Base-by-base conservation (phyloP, 192 early-diverging fungal genomes). In the Gamsiella multidivaricata region DNA sequence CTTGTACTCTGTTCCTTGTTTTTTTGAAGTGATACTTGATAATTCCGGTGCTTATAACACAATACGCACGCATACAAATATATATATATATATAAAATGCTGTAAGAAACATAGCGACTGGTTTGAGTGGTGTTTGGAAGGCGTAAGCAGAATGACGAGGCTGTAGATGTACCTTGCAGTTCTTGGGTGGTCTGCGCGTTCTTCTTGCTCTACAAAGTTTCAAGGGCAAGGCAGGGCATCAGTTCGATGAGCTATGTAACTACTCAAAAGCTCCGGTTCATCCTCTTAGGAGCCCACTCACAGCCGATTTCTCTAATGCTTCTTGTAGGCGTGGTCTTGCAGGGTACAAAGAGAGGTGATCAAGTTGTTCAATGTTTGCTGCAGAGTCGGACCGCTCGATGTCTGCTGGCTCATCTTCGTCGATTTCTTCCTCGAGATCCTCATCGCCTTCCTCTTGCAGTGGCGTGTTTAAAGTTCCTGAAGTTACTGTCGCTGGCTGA, bases 311-410 rank as follows among this genome's bases (percentile, higher is more conserved):
- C n/a, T 61, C 72, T 28, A 76, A 5, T 4, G 72, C 72, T 28
- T 78, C 74, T 2, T 69, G 65, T 14, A 78, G 25, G 1, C 60
- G 51, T 3, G 66, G 74, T n/a, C 54, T 75, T 15, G 14, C 58
- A 7, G 23, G 22, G 3, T 56, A 17, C 42, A 43, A 25, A 12
- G 26, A 3, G 22, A 33, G 29, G 33, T 4, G 5, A 5, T 31
- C 20, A n/a, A n/a, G n/a, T n/a, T n/a, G n/a, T n/a, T n/a, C n/a
- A n/a, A n/a, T n/a, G n/a, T n/a, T n/a, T n/a, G n/a, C n/a, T n/a
- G 57, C 2, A n/a, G 26, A 10, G 14, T 17, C 22, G n/a, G n/a
- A n/a, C n/a, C n/a, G n/a, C n/a, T n/a, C n/a, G n/a, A n/a, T n/a
- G n/a, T n/a, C n/a, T n/a, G n/a, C n/a, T n/a, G n/a, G 29, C 1